Evolutionary conservation across 2,329 filamentous ascomycete genomes (phyloP).

Genomic region (Colletotrichum spaethianum): DNA sequence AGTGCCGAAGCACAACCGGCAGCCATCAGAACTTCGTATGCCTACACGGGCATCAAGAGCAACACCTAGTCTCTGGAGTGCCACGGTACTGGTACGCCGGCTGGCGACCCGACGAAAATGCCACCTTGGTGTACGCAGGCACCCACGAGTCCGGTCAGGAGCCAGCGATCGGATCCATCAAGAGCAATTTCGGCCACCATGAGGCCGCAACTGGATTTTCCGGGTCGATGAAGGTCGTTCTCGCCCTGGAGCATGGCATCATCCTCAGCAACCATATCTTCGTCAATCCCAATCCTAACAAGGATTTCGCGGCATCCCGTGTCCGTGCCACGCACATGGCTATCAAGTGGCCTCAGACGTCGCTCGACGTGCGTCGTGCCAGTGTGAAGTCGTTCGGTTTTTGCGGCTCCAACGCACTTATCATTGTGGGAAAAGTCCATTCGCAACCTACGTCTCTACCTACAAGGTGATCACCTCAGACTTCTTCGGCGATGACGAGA

Average conservation of each 20-base stretch:
- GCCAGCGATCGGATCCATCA: constrained; percentile 50
- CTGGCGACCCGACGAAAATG: constrained; percentile 52
- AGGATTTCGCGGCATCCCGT: constrained; percentile 56
- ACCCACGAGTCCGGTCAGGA: constrained; percentile 29
- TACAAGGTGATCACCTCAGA: neutral
- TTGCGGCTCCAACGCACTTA: constrained; percentile 47
- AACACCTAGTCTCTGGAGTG: constrained; percentile 53
- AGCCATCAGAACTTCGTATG: constrained; percentile 49
- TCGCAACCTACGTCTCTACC: neutral
- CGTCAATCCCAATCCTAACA: constrained; percentile 55
- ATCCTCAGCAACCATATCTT: constrained; percentile 46
- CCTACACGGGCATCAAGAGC: constrained; percentile 44
- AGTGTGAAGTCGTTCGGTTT: constrained; percentile 48
- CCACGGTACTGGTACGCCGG: constrained; percentile 57
- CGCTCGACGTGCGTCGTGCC: constrained; percentile 3
- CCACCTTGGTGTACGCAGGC: constrained; percentile 45
- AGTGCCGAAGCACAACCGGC: constrained; percentile 48
- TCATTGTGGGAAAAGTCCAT: constrained; percentile 42
- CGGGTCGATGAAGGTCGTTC: constrained; percentile 47
- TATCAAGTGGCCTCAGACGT: neutral
- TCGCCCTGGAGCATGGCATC: constrained; percentile 45
- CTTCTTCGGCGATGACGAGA: no score
- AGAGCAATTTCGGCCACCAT: constrained; percentile 51
- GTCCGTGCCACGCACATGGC: neutral
- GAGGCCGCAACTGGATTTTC: constrained; percentile 49